Base-by-base conservation (phyloP, 2,329 filamentous ascomycete genomes). In the Nemania sp. region DNA sequence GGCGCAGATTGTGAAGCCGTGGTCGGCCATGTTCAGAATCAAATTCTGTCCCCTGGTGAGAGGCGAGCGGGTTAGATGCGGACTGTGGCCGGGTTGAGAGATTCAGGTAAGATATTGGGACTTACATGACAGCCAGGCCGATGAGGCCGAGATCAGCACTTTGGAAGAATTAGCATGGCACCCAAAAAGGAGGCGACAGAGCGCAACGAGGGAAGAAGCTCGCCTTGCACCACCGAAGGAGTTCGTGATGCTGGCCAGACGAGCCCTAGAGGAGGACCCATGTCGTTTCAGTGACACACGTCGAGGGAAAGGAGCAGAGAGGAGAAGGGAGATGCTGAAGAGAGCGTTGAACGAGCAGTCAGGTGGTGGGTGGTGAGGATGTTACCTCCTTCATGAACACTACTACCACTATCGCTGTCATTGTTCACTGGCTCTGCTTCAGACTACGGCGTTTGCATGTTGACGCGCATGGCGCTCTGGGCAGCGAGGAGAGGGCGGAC, bases 1-100 rank as follows among this genome's bases (percentile, higher is more conserved):
- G 67, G 93, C 94, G 77, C 93, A 89, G 72, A 99, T 90, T 73
- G 91, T 97, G 86, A 95, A 97, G 72, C 92, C 89, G 70, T 93
- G 86, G 75, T 94, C 90, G 68, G 90, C 90, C 79, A 88, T 90
- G 77, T 94, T 94, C 72, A 94, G 77, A 75, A 94, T 92, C 77
- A 94, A 80, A 80, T 93, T 94, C 81, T 92, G 88, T 75, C 82
- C 84, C 84, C 81, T 83, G 61, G 31, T 5, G 19, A 24, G 33
- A 51, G 31, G 31, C 3, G n/a, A 54, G 31, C 20, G 26, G 48
- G 60, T 65, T 63, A 57, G 59, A 61, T 46, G 41, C 26, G 15
- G 8, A n/a, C n/a, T n/a, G n/a, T n/a, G 9, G 9, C 14, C 6
- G 24, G 5, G n/a, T 22, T 12, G 22, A 22, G 26, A 36, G 12